Evolutionary conservation across 1,284 basidiomycete species (phyloP), one percentile per base, ranked within the genome.

Genomic region (Austroboletus novae-zelandiae): DNA sequence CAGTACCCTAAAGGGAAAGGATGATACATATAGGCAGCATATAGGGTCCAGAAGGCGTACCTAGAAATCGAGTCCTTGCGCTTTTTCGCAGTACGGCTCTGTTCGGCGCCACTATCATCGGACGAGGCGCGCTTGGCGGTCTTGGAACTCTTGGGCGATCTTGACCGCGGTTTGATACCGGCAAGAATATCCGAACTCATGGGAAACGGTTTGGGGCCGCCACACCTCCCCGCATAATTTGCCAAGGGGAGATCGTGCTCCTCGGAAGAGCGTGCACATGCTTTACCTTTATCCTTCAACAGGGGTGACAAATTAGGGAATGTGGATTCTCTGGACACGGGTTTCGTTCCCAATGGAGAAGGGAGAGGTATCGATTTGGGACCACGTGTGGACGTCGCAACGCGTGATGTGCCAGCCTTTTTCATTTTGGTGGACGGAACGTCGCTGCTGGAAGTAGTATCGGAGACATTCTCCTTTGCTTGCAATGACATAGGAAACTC

Each of bases 151-250:
- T 56, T 51, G 5, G 62, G 50, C 1, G 48, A 56, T 6, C 60
- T 61, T 25, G 66, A 61, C 5, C 48, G 59, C 18, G n/a, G 52
- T 1, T 61, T 57, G 35, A 74, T 71, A 39, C 68, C 72, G 9
- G 64, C 61, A 5, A 80, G 63, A 36, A 75, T 50, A 40, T 76
- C 72, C 2, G 72, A 71, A 47, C 69, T 73, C 78, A 83, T 76
- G 3, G 80, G 80, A 51, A 83, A 83, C 0, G 79, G 76, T 48
- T 72, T 63, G 2, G 57, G 55, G 35, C 53, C 45, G 45, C 47
- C 37, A 4, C 20, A 48, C 31, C 47, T 65, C 17, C 13, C 20
- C 13, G 5, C 27, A 9, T 17, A 17, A 7, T 45, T 34, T 25
- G 36, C 45, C 43, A 44, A 44, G 34, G 47, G 29, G 20, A 37